These are phyloP conservation scores for Thalassiosira hispida DNA, from an alignment of 352 stramenopile genomes.

Conservation along the genomic window DNA sequence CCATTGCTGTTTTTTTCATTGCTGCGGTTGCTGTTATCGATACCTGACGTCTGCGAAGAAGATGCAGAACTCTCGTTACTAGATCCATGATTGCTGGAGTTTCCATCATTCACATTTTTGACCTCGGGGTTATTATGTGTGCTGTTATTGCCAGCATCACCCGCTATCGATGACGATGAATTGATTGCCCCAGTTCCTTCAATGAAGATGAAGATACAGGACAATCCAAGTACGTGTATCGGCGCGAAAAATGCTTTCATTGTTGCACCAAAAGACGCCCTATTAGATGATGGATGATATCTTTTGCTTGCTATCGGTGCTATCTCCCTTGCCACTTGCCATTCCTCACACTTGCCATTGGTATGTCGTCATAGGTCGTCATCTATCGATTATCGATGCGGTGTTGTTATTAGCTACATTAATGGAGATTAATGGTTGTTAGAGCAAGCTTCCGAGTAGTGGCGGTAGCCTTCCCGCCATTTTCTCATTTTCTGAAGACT, in stretches of 20 bases:
- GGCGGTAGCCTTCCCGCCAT: too few species aligned
- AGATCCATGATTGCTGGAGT: background rate
- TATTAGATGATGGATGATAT: too few species aligned
- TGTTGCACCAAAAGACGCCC: constrained; percentile 4
- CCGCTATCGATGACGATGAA: constrained; percentile 3
- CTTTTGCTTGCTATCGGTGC: too few species aligned
- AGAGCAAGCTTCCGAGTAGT: too few species aligned
- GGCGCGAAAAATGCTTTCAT: constrained; percentile 6
- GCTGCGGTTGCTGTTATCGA: constrained; percentile 7
- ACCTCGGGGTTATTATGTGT: background rate
- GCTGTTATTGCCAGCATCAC: background rate
- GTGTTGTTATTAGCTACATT: too few species aligned
- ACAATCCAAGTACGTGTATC: background rate
- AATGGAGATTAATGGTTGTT: too few species aligned
- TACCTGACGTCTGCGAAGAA: constrained; percentile 7
- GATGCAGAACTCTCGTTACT: constrained; percentile 1
- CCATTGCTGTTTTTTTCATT: background rate
- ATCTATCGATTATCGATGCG: too few species aligned
- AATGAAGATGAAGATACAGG: background rate
- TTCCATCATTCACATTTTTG: constrained; percentile 7
- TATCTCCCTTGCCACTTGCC: too few species aligned
- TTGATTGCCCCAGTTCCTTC: constrained; percentile 10
- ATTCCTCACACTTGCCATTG: too few species aligned
- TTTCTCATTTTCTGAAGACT: too few species aligned
- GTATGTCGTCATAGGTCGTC: too few species aligned